Conservation (phyloP, 805 yeast genomes). For the Yamadazyma nakazawae region DNA sequence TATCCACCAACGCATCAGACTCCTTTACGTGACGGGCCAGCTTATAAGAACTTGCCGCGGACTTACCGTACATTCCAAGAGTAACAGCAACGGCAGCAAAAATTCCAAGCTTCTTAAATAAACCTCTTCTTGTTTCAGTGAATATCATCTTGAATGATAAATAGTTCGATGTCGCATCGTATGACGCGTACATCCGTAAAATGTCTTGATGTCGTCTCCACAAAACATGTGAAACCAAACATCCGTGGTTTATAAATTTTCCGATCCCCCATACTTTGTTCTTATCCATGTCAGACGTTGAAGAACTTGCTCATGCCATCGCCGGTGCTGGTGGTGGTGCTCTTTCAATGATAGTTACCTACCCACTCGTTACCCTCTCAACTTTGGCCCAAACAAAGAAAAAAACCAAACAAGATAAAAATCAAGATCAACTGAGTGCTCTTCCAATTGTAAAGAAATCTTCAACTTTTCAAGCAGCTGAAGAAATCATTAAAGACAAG, state of each 20-base stretch:
- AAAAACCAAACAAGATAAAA: slow-evolving; percentile 14
- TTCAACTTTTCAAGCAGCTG: slow-evolving; percentile 25
- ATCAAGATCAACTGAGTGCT: neutral
- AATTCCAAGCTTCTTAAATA: slow-evolving; percentile 32
- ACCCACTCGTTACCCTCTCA: slow-evolving; percentile 83
- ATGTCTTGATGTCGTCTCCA: slow-evolving; percentile 1
- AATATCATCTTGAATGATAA: slow-evolving; percentile 3
- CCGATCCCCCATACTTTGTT: neutral
- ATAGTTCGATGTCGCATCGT: neutral
- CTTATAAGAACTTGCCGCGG: slow-evolving; percentile 31
- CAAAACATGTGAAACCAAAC: slow-evolving; percentile 5
- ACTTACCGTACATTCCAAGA: slow-evolving; percentile 32
- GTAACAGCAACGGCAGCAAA: slow-evolving; percentile 30
- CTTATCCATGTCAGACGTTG: slow-evolving; percentile 4
- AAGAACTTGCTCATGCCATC: slow-evolving; percentile 76
- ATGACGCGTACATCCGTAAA: neutral
- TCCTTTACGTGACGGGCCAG: slow-evolving; percentile 34
- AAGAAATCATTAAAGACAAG: slow-evolving; percentile 49
- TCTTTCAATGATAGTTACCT: slow-evolving; percentile 79
- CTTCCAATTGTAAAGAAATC: slow-evolving; percentile 4
- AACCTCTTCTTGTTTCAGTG: slow-evolving; percentile 34
- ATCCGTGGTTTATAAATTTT: slow-evolving; percentile 4
- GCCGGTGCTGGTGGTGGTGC: slow-evolving; percentile 96
- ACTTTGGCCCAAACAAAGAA: slow-evolving; percentile 79
- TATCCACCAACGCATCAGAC: slow-evolving; percentile 34